Percentiles rank a stretch among this genome's conserved stretches.
Conservation (phyloP, 768 basidiomycete species). For the Porphyrellus cyaneotinctus region DNA sequence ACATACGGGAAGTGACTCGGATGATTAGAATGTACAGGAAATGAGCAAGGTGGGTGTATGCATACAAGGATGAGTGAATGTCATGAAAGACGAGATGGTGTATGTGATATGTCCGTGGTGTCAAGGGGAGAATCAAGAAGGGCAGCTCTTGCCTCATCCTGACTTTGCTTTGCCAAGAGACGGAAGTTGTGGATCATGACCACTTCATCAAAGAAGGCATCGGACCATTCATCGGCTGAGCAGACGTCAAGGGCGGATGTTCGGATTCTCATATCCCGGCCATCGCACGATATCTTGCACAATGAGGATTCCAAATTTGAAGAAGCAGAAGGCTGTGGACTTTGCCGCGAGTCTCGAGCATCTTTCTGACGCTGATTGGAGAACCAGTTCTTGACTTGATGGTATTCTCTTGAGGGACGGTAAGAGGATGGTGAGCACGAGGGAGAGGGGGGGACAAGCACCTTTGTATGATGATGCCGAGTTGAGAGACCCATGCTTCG, state of each 20-base stretch:
- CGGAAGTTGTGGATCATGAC: constrained; percentile 54
- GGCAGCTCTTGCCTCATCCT: constrained; percentile 32
- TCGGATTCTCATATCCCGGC: constrained; percentile 45
- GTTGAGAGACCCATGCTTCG: constrained; percentile 56
- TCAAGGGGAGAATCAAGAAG: constrained; percentile 24
- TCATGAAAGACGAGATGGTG: constrained; percentile 20
- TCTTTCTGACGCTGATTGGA: constrained; percentile 57
- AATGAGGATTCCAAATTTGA: constrained; percentile 34
- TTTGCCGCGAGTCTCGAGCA: constrained; percentile 35
- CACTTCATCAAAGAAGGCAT: constrained; percentile 58
- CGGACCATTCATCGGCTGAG: constrained; percentile 49
- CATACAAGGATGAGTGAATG: constrained; percentile 26
- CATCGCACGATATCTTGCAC: constrained; percentile 34
- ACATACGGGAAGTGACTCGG: constrained; percentile 27
- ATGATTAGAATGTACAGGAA: constrained; percentile 36
- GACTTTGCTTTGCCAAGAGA: constrained; percentile 35
- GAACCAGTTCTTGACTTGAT: constrained; percentile 66
- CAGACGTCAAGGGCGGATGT: constrained; percentile 44
- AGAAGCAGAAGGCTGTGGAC: constrained; percentile 31
- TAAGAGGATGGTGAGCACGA: constrained; percentile 1
- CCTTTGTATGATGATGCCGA: constrained; percentile 56
- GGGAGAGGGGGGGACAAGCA: constrained; percentile 23
- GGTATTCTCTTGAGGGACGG: constrained; percentile 41
- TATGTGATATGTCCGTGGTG: constrained; percentile 23
- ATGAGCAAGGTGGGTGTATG: constrained; percentile 27